These are phyloP conservation scores for Populus hybrid DNA, from an alignment of 441 rosid species.

Conservation along the genomic window DNA sequence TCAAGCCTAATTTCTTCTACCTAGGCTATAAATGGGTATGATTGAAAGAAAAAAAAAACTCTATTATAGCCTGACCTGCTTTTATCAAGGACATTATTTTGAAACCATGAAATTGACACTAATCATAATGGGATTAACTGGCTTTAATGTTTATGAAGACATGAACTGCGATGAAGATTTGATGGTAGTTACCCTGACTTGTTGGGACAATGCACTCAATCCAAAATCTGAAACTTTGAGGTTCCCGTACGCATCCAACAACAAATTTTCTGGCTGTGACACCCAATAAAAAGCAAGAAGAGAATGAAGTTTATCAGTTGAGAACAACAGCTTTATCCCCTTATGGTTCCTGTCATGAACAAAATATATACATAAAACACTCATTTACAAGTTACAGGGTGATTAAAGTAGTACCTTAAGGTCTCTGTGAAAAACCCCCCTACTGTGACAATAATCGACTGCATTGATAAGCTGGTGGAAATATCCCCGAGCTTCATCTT, in stretches of 20 bases:
- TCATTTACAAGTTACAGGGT: conserved; percentile 1
- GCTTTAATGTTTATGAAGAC: neutral
- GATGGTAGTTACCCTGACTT: conserved; percentile 76
- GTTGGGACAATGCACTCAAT: conserved; percentile 88
- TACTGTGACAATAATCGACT: conserved; percentile 94
- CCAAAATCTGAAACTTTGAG: conserved; percentile 99
- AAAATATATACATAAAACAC: neutral
- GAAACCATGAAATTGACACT: neutral
- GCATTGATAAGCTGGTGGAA: conserved; percentile 95
- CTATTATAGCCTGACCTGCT: neutral
- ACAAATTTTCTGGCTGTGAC: conserved; percentile 86
- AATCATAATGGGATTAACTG: neutral
- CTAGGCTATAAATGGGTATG: no score
- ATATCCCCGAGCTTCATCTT: conserved; percentile 82
- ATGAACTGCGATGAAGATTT: neutral
- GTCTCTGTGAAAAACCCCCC: conserved; percentile 97
- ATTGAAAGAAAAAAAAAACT: no score
- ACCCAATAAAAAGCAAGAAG: conserved; percentile 13
- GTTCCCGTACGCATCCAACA: conserved; percentile 74
- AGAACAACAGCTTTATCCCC: conserved; percentile 3
- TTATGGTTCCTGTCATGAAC: neutral
- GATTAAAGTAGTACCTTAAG: conserved; percentile 56
- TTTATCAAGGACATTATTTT: neutral
- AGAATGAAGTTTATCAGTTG: conserved; percentile 1
- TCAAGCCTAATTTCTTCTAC: no score